These are phyloP conservation scores for Coccomyxa sp. DNA, from an alignment of 139 green algal species.

Conservation along the genomic window DNA sequence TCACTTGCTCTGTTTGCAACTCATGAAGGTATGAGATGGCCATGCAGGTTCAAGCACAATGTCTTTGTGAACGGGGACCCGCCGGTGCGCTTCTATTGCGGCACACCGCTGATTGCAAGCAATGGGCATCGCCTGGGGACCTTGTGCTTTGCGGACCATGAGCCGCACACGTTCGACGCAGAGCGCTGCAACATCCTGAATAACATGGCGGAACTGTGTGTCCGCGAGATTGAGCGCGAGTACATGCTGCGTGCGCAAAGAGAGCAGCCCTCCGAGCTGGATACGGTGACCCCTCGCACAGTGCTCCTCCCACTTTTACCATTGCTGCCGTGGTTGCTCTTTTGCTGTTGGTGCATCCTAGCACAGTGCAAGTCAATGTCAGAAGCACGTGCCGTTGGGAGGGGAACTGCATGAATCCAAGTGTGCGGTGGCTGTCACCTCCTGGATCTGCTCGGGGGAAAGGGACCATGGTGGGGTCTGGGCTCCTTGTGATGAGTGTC, in stretches of 20 bases:
- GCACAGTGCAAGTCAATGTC: too few relatives aligned
- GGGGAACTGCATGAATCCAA: too few relatives aligned
- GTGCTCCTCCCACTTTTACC: background rate
- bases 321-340: background rate
- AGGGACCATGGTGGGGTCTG: too few relatives aligned
- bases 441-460: too few relatives aligned
- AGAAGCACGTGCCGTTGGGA: too few relatives aligned
- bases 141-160: constrained; percentile 16
- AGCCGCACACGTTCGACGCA: constrained; percentile 7
- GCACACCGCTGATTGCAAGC: constrained; percentile 38
- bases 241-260: constrained; percentile 25
- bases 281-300: background rate
- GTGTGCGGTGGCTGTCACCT: too few relatives aligned
- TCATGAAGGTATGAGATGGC: too few relatives aligned
- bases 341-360: background rate
- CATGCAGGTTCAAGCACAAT: constrained; percentile 47
- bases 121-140: constrained; percentile 53
- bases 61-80: constrained; percentile 44
- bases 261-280: constrained; percentile 7
- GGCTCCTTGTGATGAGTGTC: too few relatives aligned
- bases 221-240: constrained; percentile 35
- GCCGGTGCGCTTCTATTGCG: constrained; percentile 49
- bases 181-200: constrained; percentile 32
- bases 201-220: constrained; percentile 44
- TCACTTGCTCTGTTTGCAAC: too few relatives aligned